Conservation (phyloP, 2,329 filamentous ascomycete species). For the Cladosporium austrohemisphaericum region DNA sequence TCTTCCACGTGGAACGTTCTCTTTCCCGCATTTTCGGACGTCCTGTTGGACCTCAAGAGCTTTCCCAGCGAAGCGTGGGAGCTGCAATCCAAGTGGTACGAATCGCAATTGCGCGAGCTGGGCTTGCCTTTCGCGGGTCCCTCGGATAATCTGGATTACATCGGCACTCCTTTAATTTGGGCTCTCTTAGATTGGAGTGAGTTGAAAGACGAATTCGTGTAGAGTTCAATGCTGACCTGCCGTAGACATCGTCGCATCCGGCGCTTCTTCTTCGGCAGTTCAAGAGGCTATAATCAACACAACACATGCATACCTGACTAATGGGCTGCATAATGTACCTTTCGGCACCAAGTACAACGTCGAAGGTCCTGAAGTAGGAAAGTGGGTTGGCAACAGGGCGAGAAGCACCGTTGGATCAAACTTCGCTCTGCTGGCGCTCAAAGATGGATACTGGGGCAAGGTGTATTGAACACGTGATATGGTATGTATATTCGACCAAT, state of each 20-base stretch:
- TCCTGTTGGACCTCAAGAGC: constrained; percentile 40
- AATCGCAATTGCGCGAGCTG: constrained; percentile 19
- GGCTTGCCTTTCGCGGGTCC: constrained; percentile 26
- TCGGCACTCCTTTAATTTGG: constrained; percentile 22
- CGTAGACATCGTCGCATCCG: constrained; percentile 24
- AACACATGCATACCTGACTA: constrained; percentile 24
- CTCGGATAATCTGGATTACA: constrained; percentile 15
- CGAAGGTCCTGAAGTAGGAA: constrained; percentile 19
- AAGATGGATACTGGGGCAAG: constrained; percentile 22
- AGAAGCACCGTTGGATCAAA: constrained; percentile 25
- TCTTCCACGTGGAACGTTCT: constrained; percentile 38
- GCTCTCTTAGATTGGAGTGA: constrained; percentile 26
- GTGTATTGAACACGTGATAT: constrained; percentile 15
- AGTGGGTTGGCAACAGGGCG: constrained; percentile 25
- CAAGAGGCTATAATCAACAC: constrained; percentile 23
- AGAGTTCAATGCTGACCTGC: not conserved
- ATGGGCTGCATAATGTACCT: constrained; percentile 24
- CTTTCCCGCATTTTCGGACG: constrained; percentile 52
- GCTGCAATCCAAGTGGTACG: constrained; percentile 24
- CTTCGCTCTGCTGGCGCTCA: constrained; percentile 23
- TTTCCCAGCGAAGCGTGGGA: constrained; percentile 33
- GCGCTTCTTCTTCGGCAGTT: constrained; percentile 18
- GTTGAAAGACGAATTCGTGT: not conserved
- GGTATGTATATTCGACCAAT: too few relatives aligned
- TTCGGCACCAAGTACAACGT: constrained; percentile 29